Percentiles rank a stretch among this genome's conserved stretches.
Conservation (phyloP, 2,329 filamentous ascomycete genomes). For the Xylariaceae sp. region DNA sequence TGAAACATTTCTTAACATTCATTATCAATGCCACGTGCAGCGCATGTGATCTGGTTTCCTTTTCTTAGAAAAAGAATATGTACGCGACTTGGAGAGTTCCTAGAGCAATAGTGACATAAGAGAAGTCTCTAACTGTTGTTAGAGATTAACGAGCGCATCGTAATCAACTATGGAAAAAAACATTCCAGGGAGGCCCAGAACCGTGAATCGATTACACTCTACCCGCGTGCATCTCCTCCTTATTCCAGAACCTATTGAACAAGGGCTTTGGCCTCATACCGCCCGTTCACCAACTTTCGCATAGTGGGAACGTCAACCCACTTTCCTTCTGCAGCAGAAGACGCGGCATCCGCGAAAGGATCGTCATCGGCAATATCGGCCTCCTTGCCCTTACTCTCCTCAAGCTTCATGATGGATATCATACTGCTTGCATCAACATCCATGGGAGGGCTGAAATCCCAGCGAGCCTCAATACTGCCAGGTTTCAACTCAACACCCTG, state of each 20-base stretch:
- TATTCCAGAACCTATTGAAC: conserved; percentile 11
- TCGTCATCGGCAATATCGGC: conserved; percentile 46
- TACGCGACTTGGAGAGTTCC: neutral
- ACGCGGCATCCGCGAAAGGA: conserved; percentile 63
- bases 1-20: no score
- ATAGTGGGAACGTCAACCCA: conserved; percentile 65
- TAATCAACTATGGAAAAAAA: conserved; percentile 7
- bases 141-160: conserved; percentile 9
- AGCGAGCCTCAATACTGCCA: conserved; percentile 75
- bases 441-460: conserved; percentile 52
- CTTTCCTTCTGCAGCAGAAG: conserved; percentile 27
- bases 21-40: no score
- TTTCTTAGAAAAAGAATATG: neutral
- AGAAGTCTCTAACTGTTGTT: conserved; percentile 7
- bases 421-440: conserved; percentile 22
- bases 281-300: conserved; percentile 67
- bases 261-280: conserved; percentile 56
- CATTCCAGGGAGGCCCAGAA: conserved; percentile 7
- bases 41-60: neutral
- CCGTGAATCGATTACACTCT: conserved; percentile 17
- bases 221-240: conserved; percentile 5
- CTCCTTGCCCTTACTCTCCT: conserved; percentile 50
- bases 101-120: neutral
- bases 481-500: conserved; percentile 65
- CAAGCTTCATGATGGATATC: conserved; percentile 59